Conservation (phyloP, 352 stramenopile genomes). For the Phytophthora boehmeriae region DNA sequence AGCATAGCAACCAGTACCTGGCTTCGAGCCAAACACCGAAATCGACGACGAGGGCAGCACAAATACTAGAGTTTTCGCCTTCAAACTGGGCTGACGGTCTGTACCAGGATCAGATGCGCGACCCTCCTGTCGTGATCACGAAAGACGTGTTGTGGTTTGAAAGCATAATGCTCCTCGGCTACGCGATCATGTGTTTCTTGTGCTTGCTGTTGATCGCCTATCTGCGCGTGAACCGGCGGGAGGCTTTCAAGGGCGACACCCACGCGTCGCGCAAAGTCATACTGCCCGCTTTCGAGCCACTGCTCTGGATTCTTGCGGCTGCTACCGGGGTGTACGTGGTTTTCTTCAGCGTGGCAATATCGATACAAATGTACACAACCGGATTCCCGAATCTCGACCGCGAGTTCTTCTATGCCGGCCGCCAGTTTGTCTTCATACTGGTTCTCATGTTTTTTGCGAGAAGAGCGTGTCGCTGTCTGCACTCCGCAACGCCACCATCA, state of each 20-base stretch:
- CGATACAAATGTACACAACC: conserved; percentile 24
- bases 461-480: conserved; percentile 59
- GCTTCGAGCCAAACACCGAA: too few relatives aligned
- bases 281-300: conserved; percentile 52
- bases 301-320: conserved; percentile 43
- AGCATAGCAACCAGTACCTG: too few relatives aligned
- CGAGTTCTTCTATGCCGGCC: conserved; percentile 43
- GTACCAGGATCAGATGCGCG: not conserved
- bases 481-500: conserved; percentile 28
- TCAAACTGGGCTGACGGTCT: not conserved
- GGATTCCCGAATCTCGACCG: conserved; percentile 26
- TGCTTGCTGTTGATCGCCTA: conserved; percentile 39
- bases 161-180: conserved; percentile 32
- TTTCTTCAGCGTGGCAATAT: conserved; percentile 41
- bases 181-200: conserved; percentile 38
- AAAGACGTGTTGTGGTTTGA: conserved; percentile 22
- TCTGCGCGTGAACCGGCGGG: conserved; percentile 32
- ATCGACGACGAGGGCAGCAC: too few relatives aligned
- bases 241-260: conserved; percentile 39
- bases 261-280: conserved; percentile 44
- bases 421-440: conserved; percentile 53
- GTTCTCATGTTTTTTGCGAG: conserved; percentile 51
- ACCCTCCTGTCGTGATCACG: conserved; percentile 7
- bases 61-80: too few relatives aligned
- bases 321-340: conserved; percentile 37